Conservation (phyloP, 2,329 filamentous ascomycete species). For the Hypoxylon sp. region DNA sequence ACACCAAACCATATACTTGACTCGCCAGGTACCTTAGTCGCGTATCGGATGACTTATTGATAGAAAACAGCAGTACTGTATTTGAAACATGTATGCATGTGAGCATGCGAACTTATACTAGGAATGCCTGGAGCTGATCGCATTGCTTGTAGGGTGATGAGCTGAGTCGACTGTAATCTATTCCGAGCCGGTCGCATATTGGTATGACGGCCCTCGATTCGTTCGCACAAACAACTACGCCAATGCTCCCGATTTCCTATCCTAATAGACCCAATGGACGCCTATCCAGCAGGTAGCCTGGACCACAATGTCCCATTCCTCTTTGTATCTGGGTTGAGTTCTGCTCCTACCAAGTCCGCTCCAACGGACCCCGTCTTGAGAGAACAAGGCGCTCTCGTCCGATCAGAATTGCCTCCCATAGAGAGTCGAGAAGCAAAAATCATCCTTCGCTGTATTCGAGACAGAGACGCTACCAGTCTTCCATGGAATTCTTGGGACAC, state of each 20-base stretch:
- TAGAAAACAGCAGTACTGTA: not conserved
- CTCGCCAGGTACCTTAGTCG: not conserved
- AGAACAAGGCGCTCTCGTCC: constrained; percentile 71
- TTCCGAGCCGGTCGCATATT: constrained; percentile 6
- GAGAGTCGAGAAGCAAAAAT: constrained; percentile 73
- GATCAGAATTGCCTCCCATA: constrained; percentile 78
- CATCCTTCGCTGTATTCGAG: constrained; percentile 75
- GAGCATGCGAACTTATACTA: constrained; percentile 14
- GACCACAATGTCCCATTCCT: constrained; percentile 89
- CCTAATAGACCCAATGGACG: constrained; percentile 72
- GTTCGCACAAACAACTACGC: constrained; percentile 30
- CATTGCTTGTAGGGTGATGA: constrained; percentile 27
- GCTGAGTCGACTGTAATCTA: constrained; percentile 13
- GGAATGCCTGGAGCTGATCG: constrained; percentile 27
- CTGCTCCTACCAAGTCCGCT: constrained; percentile 57
- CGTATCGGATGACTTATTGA: constrained; percentile 8
- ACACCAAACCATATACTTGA: not conserved
- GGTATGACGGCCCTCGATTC: constrained; percentile 24
- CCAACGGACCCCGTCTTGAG: constrained; percentile 65
- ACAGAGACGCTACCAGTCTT: constrained; percentile 72
- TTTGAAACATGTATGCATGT: constrained; percentile 6
- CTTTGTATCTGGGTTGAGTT: constrained; percentile 80
- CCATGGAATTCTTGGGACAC: constrained; percentile 75
- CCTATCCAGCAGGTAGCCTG: constrained; percentile 82
- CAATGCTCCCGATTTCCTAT: constrained; percentile 41